A percentile compares a stretch with the other conserved stretches of the same genome.
Evolutionary conservation across 345 rosid genomes (phyloP).

Genomic region (Angophora floribunda): DNA sequence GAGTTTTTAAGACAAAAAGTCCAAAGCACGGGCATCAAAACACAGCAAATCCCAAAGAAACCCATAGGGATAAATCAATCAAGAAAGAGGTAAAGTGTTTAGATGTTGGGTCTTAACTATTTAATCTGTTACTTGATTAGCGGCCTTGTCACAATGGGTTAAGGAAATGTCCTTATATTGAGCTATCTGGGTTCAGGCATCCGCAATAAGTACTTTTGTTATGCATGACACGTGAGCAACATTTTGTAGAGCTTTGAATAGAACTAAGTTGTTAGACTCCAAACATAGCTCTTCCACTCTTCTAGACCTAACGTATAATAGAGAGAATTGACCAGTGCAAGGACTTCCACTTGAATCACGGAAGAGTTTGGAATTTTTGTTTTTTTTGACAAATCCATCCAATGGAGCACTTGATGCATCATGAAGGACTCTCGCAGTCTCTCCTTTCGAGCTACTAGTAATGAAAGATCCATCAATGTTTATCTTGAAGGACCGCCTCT

Average conservation of each 20-base stretch:
- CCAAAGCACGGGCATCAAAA: neutral
- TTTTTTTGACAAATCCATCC: neutral
- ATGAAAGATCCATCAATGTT: neutral
- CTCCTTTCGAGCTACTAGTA: neutral
- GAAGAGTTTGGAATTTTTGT: neutral
- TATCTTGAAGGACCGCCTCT: neutral
- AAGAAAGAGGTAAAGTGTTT: neutral
- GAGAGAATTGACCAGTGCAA: no score
- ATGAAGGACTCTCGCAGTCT: neutral
- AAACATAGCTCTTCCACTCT: neutral
- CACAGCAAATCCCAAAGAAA: neutral
- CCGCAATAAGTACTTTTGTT: neutral
- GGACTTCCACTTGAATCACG: neutral
- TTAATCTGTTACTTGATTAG: neutral
- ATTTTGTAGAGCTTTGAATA: neutral
- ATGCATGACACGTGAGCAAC: neutral
- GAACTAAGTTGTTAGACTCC: neutral
- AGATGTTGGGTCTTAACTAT: neutral
- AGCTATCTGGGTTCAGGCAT: neutral
- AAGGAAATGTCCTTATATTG: neutral
- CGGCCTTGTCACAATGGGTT: neutral
- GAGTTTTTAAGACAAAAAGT: no score
- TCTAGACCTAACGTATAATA: neutral
- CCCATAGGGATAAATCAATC: neutral
- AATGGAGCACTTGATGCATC: neutral